Evolutionary conservation across 352 stramenopile species (phyloP).

Genomic region (Globisporangium okanoganense): DNA sequence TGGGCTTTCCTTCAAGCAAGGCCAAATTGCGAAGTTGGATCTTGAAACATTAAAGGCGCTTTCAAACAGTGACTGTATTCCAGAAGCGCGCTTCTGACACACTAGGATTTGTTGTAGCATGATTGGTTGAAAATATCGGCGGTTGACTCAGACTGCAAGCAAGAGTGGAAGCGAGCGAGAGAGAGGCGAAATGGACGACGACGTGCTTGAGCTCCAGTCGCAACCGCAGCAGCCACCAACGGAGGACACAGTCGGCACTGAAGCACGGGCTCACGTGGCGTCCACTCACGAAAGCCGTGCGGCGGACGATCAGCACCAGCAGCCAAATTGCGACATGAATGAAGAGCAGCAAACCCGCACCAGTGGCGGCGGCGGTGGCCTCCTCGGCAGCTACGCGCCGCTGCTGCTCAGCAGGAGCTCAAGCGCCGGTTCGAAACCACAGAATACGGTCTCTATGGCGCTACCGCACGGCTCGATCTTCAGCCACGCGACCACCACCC

Average conservation of each 20-base stretch:
- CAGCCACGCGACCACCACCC: neutral
- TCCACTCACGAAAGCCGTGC: neutral
- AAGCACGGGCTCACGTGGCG: neutral
- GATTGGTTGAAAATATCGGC: conserved; percentile 10
- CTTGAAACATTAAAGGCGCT: neutral
- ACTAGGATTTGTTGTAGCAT: no score
- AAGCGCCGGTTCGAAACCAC: conserved; percentile 4
- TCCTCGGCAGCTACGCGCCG: conserved; percentile 1
- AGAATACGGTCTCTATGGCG: neutral
- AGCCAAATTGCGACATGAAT: conserved; percentile 27
- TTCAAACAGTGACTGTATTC: neutral
- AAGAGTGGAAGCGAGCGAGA: neutral
- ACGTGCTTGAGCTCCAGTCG: neutral
- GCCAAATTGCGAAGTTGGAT: neutral
- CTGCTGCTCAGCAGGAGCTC: conserved; percentile 12
- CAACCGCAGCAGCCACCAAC: neutral
- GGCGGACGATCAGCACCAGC: conserved; percentile 12
- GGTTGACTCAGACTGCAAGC: conserved; percentile 1
- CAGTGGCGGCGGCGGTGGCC: neutral
- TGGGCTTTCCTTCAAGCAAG: neutral
- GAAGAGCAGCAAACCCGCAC: conserved; percentile 10
- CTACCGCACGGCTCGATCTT: conserved; percentile 5
- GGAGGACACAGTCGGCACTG: neutral
- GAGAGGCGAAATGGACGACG: conserved; percentile 3
- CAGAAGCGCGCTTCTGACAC: neutral